Percentiles rank a stretch among this genome's conserved stretches.
Evolutionary conservation across 352 stramenopile species (phyloP).

Genomic region (Plasmopara muralis): DNA sequence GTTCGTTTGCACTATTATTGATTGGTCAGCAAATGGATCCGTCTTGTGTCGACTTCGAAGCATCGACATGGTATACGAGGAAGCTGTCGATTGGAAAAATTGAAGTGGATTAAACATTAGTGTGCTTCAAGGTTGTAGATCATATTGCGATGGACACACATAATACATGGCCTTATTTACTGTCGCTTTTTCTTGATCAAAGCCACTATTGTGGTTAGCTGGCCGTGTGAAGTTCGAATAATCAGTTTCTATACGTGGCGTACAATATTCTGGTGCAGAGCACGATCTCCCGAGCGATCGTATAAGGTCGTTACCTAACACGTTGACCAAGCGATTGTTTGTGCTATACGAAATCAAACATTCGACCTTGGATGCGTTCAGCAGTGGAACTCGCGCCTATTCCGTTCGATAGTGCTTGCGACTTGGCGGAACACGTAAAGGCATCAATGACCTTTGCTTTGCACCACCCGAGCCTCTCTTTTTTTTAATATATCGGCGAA

Average conservation of each 20-base stretch:
- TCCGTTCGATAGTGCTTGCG: constrained; percentile 56
- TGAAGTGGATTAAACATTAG: constrained; percentile 51
- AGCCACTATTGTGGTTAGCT: constrained; percentile 68
- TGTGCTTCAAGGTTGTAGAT: constrained; percentile 49
- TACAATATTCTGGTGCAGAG: constrained; percentile 51
- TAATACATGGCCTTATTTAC: constrained; percentile 78
- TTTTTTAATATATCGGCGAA: constrained; percentile 45
- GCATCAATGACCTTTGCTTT: constrained; percentile 50
- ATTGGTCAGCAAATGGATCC: constrained; percentile 15
- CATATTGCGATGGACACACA: constrained; percentile 57
- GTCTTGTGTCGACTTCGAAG: constrained; percentile 6
- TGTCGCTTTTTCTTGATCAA: constrained; percentile 73
- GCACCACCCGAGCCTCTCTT: constrained; percentile 58
- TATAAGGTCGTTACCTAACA: constrained; percentile 74
- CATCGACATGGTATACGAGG: constrained; percentile 6
- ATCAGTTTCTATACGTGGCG: constrained; percentile 2
- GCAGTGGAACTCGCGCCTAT: constrained; percentile 66
- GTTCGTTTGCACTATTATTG: constrained; percentile 29
- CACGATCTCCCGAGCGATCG: constrained; percentile 72
- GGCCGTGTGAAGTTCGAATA: constrained; percentile 59
- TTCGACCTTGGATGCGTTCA: constrained; percentile 55
- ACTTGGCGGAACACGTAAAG: constrained; percentile 32
- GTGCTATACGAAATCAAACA: constrained; percentile 75
- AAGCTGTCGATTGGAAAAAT: constrained; percentile 13
- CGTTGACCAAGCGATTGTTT: constrained; percentile 74